phyloP scores from a whole-genome alignment of 139 green algal species.

The Picocystis salinarum region DNA sequence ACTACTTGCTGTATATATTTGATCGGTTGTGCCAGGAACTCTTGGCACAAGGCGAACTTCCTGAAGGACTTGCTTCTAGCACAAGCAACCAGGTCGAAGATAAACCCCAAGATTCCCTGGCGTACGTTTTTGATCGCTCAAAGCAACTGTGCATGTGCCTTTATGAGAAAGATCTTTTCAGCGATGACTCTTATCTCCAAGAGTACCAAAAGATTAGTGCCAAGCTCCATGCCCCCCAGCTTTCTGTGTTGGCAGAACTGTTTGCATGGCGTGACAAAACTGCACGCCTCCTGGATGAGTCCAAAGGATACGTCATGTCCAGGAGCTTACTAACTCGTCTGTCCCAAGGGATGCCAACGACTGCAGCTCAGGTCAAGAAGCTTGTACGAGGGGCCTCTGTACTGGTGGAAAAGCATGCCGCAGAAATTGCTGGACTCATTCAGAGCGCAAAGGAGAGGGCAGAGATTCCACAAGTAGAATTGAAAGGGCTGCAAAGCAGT shows the following conservation, averaged over 20 bases:
- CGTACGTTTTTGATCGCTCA: slow-evolving; percentile 50
- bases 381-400: too few species aligned
- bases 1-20: slow-evolving; percentile 78
- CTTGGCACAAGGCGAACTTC: background rate
- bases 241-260: slow-evolving; percentile 18
- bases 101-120: too few species aligned
- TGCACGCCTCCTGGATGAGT: slow-evolving; percentile 55
- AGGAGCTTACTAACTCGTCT: too few species aligned
- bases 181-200: slow-evolving; percentile 21
- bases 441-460: too few species aligned
- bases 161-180: slow-evolving; percentile 50
- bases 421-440: too few species aligned
- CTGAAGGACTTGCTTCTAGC: background rate
- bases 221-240: slow-evolving; percentile 2
- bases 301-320: slow-evolving; percentile 59
- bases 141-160: slow-evolving; percentile 41
- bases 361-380: too few species aligned
- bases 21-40: slow-evolving; percentile 48
- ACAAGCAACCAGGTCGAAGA: too few species aligned
- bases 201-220: slow-evolving; percentile 10
- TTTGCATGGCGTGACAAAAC: slow-evolving; percentile 51
- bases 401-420: too few species aligned
- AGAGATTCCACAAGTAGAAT: too few species aligned
- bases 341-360: too few species aligned
- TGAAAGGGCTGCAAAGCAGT: too few species aligned